Evolutionary conservation across 106 monocot species (phyloP).

Genomic region (Acorus calamus): DNA sequence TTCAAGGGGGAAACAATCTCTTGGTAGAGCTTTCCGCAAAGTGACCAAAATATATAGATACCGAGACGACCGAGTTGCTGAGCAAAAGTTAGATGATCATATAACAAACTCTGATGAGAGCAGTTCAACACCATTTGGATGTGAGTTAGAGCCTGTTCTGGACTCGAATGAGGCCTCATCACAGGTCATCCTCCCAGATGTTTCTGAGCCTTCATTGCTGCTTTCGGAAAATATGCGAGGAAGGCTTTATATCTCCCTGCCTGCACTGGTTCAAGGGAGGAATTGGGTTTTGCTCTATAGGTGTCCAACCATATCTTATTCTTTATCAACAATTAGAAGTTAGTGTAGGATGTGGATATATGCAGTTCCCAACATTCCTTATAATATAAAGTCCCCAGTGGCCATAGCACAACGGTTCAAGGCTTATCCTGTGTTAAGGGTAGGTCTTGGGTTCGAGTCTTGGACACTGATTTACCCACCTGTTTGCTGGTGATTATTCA

Average conservation of each 20-base stretch:
- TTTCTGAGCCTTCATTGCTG: conserved; percentile 84
- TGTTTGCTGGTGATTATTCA: too few relatives aligned
- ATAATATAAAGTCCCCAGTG: too few relatives aligned
- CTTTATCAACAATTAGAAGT: conserved; percentile 1
- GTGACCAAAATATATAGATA: conserved; percentile 50
- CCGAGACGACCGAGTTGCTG: conserved; percentile 30
- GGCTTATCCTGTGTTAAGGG: too few relatives aligned
- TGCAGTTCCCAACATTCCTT: too few relatives aligned
- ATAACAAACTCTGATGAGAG: neutral
- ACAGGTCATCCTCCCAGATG: conserved; percentile 35
- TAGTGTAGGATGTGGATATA: neutral
- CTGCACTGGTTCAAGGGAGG: conserved; percentile 63
- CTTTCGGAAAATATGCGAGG: conserved; percentile 61
- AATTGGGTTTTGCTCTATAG: conserved; percentile 92
- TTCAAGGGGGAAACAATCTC: conserved; percentile 61
- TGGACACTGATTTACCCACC: too few relatives aligned
- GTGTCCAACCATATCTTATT: conserved; percentile 20
- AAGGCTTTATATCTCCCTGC: conserved; percentile 64
- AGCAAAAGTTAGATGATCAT: conserved; percentile 29
- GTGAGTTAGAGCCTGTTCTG: conserved; percentile 22
- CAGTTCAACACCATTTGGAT: conserved; percentile 22
- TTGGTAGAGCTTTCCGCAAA: conserved; percentile 60
- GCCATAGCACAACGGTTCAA: too few relatives aligned
- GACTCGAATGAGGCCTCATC: conserved; percentile 11
- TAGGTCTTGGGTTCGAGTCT: too few relatives aligned